Base-by-base conservation (phyloP, 257 asterid genomes). In the Solanum verrucosum region DNA sequence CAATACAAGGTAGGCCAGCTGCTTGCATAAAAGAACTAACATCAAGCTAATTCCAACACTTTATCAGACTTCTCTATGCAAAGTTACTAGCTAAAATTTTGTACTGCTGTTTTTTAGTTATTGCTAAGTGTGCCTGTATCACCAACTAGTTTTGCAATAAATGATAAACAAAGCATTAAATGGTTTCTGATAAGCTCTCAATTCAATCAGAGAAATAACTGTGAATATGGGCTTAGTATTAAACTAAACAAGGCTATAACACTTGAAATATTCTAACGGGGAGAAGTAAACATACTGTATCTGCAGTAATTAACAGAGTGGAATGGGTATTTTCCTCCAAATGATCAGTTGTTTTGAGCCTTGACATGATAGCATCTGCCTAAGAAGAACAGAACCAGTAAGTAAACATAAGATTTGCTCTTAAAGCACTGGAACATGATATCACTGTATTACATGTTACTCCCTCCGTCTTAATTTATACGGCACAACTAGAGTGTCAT, bases 291-390 rank as follows among this genome's bases (percentile, higher is more conserved):
- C 94, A 90, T 95, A 95, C 99, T 87, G 98, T 93, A 87, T 96
- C 99, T 89, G 98, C 98, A 87, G 99, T 96, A 68, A 96, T 93
- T 89, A 96, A 89, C 88, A 96, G 90, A 59, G 94, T 90, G 75
- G 98, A 93, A n/a, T 81, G 89, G 37, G 86, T 79, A 77, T 84
- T 77, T 75, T 90, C 91, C 90, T 88, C 86, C 91, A 93, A 71
- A 42, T 88, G 85, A 71, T 73, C 88, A 59, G 87, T 40, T 87
- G 84, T 84, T 88, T 90, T 70, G 87, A 95, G 94, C 92, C 88
- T 92, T 78, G 81, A 89, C 81, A 94, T 75, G 38, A 96, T 92
- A 89, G 98, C 98, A 89, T 95, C 98, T 70, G 98, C 98, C 98
- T 95, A 82, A 85, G 63, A 91, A 84, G 71, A 75, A 89, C 88